phyloP scores from a whole-genome alignment of 176 grass and related monocot genomes.

The Zizania latifolia region DNA sequence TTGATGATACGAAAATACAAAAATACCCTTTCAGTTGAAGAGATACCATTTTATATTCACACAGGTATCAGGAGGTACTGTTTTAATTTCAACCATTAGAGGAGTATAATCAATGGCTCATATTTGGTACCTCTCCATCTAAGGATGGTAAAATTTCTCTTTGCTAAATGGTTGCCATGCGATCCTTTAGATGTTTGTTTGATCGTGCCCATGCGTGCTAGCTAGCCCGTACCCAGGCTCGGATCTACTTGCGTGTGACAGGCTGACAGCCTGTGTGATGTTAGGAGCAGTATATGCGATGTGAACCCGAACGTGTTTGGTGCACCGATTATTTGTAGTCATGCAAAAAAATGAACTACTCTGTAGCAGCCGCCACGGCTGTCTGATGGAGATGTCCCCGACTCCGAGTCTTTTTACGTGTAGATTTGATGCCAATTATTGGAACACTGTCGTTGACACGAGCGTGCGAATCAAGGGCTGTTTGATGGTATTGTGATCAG shows the following conservation, averaged over 20 bases:
- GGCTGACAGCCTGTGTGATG: constrained; percentile 17
- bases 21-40: too few species aligned
- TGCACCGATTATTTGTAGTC: not conserved
- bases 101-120: too few species aligned
- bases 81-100: too few species aligned
- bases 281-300: not conserved
- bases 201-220: not conserved
- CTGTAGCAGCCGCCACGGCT: not conserved
- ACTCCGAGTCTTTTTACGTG: not conserved
- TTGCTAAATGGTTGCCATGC: constrained; percentile 31
- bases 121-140: too few species aligned
- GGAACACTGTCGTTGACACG: not conserved
- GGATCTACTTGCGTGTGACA: not conserved
- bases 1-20: too few species aligned
- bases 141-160: too few species aligned
- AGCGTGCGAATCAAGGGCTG: not conserved
- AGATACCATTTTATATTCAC: too few species aligned
- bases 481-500: not conserved
- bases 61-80: too few species aligned
- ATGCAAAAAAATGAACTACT: not conserved
- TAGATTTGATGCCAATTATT: not conserved
- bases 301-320: not conserved
- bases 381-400: not conserved
- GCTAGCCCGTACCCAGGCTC: not conserved
- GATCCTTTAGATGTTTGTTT: not conserved